Conservation (phyloP, 2,329 filamentous ascomycete species). For the Diaporthe citrichinensis region DNA sequence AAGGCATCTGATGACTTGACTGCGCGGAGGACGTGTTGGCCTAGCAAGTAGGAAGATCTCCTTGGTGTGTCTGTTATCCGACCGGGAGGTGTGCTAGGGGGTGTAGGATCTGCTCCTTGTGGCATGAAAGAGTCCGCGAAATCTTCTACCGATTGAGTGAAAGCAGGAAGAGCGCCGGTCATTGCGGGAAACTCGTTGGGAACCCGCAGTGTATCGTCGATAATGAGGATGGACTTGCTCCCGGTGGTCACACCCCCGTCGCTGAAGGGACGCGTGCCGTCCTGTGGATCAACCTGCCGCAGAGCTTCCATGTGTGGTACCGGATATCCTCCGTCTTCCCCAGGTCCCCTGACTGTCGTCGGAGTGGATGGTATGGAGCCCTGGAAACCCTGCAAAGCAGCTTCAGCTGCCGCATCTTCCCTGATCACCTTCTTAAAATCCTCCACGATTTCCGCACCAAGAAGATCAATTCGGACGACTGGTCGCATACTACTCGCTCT, state of each 20-base stretch:
- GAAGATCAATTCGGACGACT: conserved; percentile 81
- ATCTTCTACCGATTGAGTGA: conserved; percentile 64
- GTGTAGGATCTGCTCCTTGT: conserved; percentile 67
- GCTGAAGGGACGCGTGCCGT: conserved; percentile 60
- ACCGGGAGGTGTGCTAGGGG: conserved; percentile 72
- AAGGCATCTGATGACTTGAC: conserved; percentile 57
- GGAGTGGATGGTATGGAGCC: conserved; percentile 45
- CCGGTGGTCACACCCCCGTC: conserved; percentile 78
- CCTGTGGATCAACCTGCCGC: conserved; percentile 53
- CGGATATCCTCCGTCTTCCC: conserved; percentile 57
- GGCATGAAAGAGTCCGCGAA: conserved; percentile 67
- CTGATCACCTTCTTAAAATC: conserved; percentile 84
- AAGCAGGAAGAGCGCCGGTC: conserved; percentile 62
- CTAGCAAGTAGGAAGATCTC: conserved; percentile 69
- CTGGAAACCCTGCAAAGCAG: conserved; percentile 48
- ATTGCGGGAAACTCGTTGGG: conserved; percentile 61
- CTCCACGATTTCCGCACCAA: conserved; percentile 83
- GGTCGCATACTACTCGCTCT: conserved; percentile 60
- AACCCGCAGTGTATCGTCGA: conserved; percentile 75
- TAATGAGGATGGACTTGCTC: conserved; percentile 92
- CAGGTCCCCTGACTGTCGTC: conserved; percentile 44
- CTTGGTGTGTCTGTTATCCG: conserved; percentile 61
- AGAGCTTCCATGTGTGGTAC: conserved; percentile 59
- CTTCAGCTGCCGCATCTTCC: conserved; percentile 69
- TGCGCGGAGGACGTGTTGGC: conserved; percentile 58